A percentile compares a stretch with the other conserved stretches of the same genome.
phyloP scores from a whole-genome alignment of 2,329 filamentous ascomycete genomes.

The Penicillium polonicum region DNA sequence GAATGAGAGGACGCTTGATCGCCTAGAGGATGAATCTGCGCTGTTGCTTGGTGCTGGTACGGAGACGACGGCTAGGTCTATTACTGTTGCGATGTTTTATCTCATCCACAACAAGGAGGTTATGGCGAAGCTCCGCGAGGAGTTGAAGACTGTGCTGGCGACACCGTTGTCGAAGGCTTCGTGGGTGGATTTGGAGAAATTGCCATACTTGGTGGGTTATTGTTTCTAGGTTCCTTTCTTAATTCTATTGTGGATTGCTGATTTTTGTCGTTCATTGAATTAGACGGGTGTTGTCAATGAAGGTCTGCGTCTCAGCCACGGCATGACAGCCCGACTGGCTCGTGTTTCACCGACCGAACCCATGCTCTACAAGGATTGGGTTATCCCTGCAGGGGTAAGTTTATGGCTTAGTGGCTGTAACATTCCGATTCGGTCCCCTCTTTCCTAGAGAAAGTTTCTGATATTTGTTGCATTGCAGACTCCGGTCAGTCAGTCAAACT shows the following conservation, averaged over 20 bases:
- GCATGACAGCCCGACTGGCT: slow-evolving; percentile 21
- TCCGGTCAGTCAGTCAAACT: slow-evolving; percentile 26
- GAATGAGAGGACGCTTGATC: slow-evolving; percentile 38
- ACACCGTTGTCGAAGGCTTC: slow-evolving; percentile 23
- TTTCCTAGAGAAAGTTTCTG: not conserved
- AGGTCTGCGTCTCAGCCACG: slow-evolving; percentile 22
- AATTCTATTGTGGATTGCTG: not conserved
- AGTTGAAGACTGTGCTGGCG: slow-evolving; percentile 31
- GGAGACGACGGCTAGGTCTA: slow-evolving; percentile 35
- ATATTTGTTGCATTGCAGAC: slow-evolving; percentile 9
- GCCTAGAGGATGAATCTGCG: slow-evolving; percentile 34
- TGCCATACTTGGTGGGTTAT: slow-evolving; percentile 40
- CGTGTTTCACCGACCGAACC: slow-evolving; percentile 20
- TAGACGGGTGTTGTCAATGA: slow-evolving; percentile 26
- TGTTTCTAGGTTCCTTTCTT: not conserved
- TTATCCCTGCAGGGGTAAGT: slow-evolving; percentile 24
- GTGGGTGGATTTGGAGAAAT: slow-evolving; percentile 35
- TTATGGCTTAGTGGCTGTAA: not conserved
- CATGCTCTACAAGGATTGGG: slow-evolving; percentile 21
- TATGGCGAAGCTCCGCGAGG: slow-evolving; percentile 22
- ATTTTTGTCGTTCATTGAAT: not conserved
- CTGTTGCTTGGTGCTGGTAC: slow-evolving; percentile 36
- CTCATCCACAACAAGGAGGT: slow-evolving; percentile 24
- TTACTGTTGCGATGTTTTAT: slow-evolving; percentile 35
- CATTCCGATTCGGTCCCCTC: not conserved